A percentile compares a stretch with the other conserved stretches of the same genome.
phyloP scores from a whole-genome alignment of 768 basidiomycete genomes.

The Royoungia palumana region DNA sequence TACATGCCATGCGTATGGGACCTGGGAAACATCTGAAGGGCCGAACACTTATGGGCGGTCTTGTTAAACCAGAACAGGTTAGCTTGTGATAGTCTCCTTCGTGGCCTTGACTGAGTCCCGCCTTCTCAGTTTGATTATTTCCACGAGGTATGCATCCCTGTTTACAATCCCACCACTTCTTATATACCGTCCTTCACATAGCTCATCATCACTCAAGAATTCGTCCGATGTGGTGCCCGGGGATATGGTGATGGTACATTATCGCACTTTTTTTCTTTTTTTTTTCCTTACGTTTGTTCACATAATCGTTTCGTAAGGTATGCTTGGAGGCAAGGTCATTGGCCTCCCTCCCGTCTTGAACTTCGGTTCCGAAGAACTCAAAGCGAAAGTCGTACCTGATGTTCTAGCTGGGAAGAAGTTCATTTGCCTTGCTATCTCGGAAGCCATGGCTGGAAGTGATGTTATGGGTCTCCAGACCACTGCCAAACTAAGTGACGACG shows the following conservation, averaged over 20 bases:
- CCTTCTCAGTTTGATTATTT: conserved; percentile 58
- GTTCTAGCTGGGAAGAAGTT: conserved; percentile 63
- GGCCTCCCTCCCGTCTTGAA: conserved; percentile 72
- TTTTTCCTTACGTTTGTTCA: background rate
- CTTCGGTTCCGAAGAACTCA: conserved; percentile 54
- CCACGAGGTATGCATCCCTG: conserved; percentile 56
- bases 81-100: conserved; percentile 8
- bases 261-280: background rate
- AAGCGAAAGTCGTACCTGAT: conserved; percentile 46
- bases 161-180: background rate
- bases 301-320: conserved; percentile 14
- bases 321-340: conserved; percentile 62
- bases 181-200: conserved; percentile 14
- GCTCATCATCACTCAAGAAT: conserved; percentile 64
- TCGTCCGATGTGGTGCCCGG: conserved; percentile 50
- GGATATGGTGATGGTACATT: conserved; percentile 64
- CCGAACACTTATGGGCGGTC: conserved; percentile 64
- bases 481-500: conserved; percentile 62
- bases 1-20: conserved; percentile 91
- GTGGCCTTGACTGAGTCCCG: conserved; percentile 11
- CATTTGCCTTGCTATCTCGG: conserved; percentile 72
- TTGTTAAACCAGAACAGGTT: conserved; percentile 74
- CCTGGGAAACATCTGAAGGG: conserved; percentile 86
- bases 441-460: conserved; percentile 72
- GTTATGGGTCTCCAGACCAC: conserved; percentile 60